Base-by-base conservation (phyloP, 106 monocot species). In the Dendrobium nobile region DNA sequence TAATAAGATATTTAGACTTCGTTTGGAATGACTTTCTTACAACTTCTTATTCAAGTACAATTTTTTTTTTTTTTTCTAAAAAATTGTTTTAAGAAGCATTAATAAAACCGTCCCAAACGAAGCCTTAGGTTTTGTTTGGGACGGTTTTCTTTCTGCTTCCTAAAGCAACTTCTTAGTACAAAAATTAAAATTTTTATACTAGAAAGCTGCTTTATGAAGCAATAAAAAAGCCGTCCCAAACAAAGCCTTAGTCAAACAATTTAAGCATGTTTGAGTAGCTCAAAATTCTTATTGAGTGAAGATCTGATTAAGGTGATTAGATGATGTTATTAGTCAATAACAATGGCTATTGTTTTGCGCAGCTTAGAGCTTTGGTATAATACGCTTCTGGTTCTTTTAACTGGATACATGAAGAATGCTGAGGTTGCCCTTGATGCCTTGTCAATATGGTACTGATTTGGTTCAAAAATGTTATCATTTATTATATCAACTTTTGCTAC, bases 311-410 rank as follows among this genome's bases (percentile, higher is more conserved):
- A 58, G 19, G 56, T 17, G 56, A 56, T 19, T 9, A 13, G 19
- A 56, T 13, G 19, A 67, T 26, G 67, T 9, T 67, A 22, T 5
- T 33, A 33, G 9, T 31, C 22, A 33, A 70, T 33, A n/a, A 64
- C 5, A 64, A 22, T 24, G 5, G 64, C 1, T 64, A 1, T 48
- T 11, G 75, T 7, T 78, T 8, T 78, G 26, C 44, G 33, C 79
- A 91, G 94, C 65, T 74, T 94, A 81, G 94, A 94, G 64, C 41
- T 92, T 7, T 95, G 91, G 94, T 95, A 95, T 85, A 88, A 87
- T 33, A 88, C 88, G 41, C 87, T 92, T 18, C 75, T 95, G 83
- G 80, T 90, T 1, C 40, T 95, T n/a, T 47, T 95, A 45, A 90
- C 89, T 13, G 94, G 94, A 8, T 31, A 88, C 28, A 94, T 94